Evolutionary conservation across 108 stramenopile species (phyloP).

Genomic region (Nitzschia palea): DNA sequence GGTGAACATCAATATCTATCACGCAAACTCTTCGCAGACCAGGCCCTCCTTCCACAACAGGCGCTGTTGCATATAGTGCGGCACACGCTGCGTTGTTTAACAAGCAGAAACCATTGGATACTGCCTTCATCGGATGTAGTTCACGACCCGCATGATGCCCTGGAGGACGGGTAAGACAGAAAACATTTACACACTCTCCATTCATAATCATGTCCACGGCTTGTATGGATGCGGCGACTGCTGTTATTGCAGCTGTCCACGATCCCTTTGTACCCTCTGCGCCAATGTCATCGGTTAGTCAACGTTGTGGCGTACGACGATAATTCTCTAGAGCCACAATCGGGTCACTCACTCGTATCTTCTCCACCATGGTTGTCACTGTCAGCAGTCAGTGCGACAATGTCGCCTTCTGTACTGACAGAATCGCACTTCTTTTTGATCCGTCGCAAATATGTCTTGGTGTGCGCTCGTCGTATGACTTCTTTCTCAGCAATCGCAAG

Average conservation of each 20-base stretch:
- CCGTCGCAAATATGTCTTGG: constrained; percentile 62
- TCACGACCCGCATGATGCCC: constrained; percentile 93
- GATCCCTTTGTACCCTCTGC: constrained; percentile 79
- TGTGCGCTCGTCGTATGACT: constrained; percentile 72
- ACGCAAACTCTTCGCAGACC: constrained; percentile 85
- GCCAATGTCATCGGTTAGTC: not conserved
- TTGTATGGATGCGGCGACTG: constrained; percentile 84
- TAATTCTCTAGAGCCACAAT: not conserved
- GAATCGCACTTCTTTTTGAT: constrained; percentile 62
- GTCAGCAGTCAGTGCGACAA: constrained; percentile 79
- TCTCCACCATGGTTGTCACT: constrained; percentile 83
- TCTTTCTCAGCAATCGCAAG: constrained; percentile 65
- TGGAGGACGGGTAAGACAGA: constrained; percentile 90
- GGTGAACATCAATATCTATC: constrained; percentile 95
- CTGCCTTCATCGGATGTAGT: constrained; percentile 86
- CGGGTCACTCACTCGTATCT: constrained; percentile 77
- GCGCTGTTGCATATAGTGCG: constrained; percentile 91
- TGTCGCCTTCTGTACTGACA: constrained; percentile 45
- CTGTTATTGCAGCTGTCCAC: constrained; percentile 86
- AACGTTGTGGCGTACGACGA: not conserved
- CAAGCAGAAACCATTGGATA: constrained; percentile 96
- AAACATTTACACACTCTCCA: constrained; percentile 83
- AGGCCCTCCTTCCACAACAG: constrained; percentile 73
- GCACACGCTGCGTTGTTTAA: constrained; percentile 96
- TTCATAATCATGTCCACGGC: constrained; percentile 87